Base-by-base conservation (phyloP, 1,139 yeast genomes). In the Schizosaccharomyces versatilis region DNA sequence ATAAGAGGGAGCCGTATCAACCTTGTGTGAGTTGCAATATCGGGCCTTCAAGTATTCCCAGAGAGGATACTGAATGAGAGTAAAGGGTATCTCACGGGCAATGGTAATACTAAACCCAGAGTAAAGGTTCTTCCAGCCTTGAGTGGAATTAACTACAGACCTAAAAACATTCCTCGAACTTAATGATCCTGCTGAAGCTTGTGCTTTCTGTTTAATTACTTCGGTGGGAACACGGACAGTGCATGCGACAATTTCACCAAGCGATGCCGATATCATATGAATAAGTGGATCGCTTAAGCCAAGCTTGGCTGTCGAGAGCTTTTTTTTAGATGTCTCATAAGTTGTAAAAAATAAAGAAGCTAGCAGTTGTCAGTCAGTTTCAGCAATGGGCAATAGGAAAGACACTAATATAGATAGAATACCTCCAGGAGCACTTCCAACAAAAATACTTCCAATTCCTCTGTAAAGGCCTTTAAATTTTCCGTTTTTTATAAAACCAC, bases 141-240 rank as follows among this genome's bases (percentile, higher is more conserved):
- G 71, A 56, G 71, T 67, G 62, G 79, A 78, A 15, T 73, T 64
- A 51, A 84, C 67, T 58, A 85, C 75, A 53, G 73, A 67, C 62
- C 74, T 75, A 59, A 88, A 75, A 2, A 93, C 78, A 64, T 77
- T 78, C 58, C 79, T 72, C 0, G 94, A 79, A 0, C 81, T 71
- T 36, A 74, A 71, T 55, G 75, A 75, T 41, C 77, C 74, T 10
- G 54, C 54, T 41, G 71, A 68, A 0, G 96, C 82, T 66, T 90
- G 99, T 0, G 97, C 84, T 57, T 97, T 73, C 67, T 90, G 98
- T 67, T 93, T 90, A 63, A 90, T 79, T 41, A 90, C 95, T 64
- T 90, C 99, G 0, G 95, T 94, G 0, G 99, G 99, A 0, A 93
- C 98, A 57, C 99, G 73, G 1, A 90, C 93, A 56, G 82, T 68